Percentiles rank a stretch among this genome's conserved stretches.
Conservation (phyloP, 495 filamentous ascomycete genomes). For the Talaromyces stipitatus region DNA sequence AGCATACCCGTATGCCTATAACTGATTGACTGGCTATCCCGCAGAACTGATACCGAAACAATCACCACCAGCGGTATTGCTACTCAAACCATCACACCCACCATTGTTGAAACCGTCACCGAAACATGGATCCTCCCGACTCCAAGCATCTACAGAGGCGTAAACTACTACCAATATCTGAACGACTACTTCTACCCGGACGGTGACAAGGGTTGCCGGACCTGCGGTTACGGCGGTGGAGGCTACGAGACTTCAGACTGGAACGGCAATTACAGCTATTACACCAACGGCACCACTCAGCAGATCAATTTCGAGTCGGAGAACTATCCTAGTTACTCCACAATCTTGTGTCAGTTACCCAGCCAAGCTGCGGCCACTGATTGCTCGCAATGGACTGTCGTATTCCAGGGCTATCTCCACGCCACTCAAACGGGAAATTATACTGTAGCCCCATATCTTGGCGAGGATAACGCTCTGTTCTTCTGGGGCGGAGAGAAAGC, state of each 20-base stretch:
- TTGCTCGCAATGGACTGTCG: background rate
- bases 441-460: background rate
- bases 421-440: background rate
- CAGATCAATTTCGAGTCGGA: slow-evolving; percentile 1
- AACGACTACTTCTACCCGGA: background rate
- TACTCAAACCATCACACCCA: background rate
- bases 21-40: too few relatives aligned
- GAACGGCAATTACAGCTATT: background rate
- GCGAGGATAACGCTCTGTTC: background rate
- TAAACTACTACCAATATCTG: background rate
- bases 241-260: background rate
- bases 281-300: background rate
- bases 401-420: background rate
- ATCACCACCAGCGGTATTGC: background rate
- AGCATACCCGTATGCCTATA: too few relatives aligned
- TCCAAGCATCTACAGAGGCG: background rate
- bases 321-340: background rate
- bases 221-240: background rate
- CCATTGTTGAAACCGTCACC: background rate
- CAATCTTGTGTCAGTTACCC: background rate
- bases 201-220: background rate
- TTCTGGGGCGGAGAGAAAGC: background rate
- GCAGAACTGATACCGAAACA: background rate
- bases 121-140: background rate
- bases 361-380: background rate